These are phyloP conservation scores for Tephrocybe sp. DNA, from an alignment of 768 basidiomycete species.

Conservation along the genomic window DNA sequence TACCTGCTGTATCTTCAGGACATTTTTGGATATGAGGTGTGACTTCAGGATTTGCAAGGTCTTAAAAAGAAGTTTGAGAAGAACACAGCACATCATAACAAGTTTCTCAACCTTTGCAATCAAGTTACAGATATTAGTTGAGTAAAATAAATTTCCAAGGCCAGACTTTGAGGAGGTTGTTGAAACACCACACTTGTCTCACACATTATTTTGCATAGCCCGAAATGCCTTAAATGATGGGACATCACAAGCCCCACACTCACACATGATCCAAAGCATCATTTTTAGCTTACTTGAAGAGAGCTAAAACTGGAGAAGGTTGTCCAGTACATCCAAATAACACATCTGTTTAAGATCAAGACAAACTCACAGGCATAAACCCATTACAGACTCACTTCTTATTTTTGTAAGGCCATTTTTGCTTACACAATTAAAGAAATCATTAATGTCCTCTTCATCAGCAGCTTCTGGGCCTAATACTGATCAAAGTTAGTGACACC, in stretches of 20 bases:
- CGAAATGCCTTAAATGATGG: conserved; percentile 1
- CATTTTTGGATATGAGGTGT: conserved; percentile 20
- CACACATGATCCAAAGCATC: conserved; percentile 1
- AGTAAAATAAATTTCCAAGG: background rate
- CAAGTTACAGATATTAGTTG: background rate
- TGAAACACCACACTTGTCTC: background rate
- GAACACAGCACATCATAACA: background rate
- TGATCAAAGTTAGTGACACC: too few species aligned
- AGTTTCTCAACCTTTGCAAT: background rate
- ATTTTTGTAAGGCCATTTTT: background rate
- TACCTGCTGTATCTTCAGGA: conserved; percentile 19
- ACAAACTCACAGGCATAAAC: background rate
- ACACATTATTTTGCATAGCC: background rate
- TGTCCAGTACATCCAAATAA: conserved; percentile 2
- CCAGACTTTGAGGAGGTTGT: background rate
- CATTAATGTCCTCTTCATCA: too few species aligned
- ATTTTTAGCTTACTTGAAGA: background rate
- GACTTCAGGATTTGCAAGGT: conserved; percentile 19
- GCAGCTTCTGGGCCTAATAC: too few species aligned
- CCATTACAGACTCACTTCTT: background rate
- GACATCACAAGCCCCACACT: background rate
- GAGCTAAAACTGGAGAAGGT: conserved; percentile 1
- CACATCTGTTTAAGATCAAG: background rate
- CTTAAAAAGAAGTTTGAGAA: conserved; percentile 8
- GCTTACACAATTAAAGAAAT: too few species aligned